Evolutionary conservation across 139 green algal species (phyloP).

Genomic region (Chlorella vulgaris): DNA sequence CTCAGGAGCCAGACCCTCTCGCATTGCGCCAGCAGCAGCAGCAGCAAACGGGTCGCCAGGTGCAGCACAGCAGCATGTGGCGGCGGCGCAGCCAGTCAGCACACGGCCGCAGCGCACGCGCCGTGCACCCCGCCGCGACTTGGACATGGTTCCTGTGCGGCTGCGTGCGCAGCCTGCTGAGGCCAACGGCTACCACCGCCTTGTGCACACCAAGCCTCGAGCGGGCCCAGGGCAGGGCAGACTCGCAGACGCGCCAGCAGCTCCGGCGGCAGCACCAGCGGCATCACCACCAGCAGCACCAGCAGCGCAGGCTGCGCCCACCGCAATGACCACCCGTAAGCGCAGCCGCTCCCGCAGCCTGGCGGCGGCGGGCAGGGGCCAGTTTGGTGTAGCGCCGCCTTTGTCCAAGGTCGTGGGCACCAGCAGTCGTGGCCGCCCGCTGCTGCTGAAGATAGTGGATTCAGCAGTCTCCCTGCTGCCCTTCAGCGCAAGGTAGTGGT

Average conservation of each 20-base stretch:
- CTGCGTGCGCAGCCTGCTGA: not conserved
- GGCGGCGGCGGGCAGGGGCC: not conserved
- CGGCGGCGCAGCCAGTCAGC: not conserved
- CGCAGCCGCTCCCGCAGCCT: constrained; percentile 11
- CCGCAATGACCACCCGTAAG: constrained; percentile 24
- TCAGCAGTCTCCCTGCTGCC: constrained; percentile 11
- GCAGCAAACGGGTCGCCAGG: not conserved
- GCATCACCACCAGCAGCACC: not conserved
- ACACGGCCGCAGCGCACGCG: constrained; percentile 23
- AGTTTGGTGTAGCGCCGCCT: not conserved
- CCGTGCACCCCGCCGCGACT: not conserved
- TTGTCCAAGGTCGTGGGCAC: not conserved
- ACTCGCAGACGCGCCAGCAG: not conserved
- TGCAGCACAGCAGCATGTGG: not conserved
- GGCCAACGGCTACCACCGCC: no score
- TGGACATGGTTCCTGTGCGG: constrained; percentile 12
- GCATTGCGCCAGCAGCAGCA: not conserved
- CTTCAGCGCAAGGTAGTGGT: no score
- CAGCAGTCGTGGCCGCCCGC: constrained; percentile 6
- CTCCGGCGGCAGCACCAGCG: not conserved
- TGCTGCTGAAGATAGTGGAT: constrained; percentile 14
- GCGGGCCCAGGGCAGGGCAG: not conserved
- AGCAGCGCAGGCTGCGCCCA: no score
- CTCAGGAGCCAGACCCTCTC: not conserved
- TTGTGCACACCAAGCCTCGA: no score